Evolutionary conservation across 768 basidiomycete genomes (phyloP).

Genomic region (Rhodotorula taiwanensis): DNA sequence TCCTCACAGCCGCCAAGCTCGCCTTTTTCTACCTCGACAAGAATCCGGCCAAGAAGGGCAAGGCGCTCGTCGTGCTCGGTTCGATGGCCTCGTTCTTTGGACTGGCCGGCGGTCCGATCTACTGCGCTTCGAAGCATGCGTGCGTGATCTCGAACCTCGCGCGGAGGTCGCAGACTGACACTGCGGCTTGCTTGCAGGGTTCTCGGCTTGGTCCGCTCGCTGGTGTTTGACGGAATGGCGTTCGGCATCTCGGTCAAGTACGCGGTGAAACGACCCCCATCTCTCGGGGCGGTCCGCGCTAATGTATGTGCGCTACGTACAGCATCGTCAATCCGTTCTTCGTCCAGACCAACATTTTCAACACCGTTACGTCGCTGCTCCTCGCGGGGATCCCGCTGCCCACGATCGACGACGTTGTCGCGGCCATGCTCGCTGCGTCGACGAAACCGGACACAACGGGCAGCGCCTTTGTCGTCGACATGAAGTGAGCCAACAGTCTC

Average conservation of each 20-base stretch:
- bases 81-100: conserved; percentile 56
- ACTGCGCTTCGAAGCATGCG: conserved; percentile 42
- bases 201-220: conserved; percentile 53
- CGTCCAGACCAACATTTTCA: conserved; percentile 45
- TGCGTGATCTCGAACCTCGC: background rate
- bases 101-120: conserved; percentile 50
- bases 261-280: too few relatives aligned
- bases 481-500: background rate
- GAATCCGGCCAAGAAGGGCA: conserved; percentile 37
- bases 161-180: background rate
- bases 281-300: too few relatives aligned
- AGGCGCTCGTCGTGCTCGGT: conserved; percentile 54
- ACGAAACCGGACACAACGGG: conserved; percentile 47
- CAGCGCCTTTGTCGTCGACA: conserved; percentile 17
- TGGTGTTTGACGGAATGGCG: conserved; percentile 46
- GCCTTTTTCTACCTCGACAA: conserved; percentile 52
- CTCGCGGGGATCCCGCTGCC: conserved; percentile 47
- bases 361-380: conserved; percentile 47
- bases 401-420: conserved; percentile 49
- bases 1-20: conserved; percentile 50
- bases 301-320: background rate
- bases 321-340: background rate
- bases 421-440: conserved; percentile 54
- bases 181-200: conserved; percentile 34
- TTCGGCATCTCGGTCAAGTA: conserved; percentile 52